phyloP scores from a whole-genome alignment of 805 yeast genomes.

The Priceomyces castillae region DNA sequence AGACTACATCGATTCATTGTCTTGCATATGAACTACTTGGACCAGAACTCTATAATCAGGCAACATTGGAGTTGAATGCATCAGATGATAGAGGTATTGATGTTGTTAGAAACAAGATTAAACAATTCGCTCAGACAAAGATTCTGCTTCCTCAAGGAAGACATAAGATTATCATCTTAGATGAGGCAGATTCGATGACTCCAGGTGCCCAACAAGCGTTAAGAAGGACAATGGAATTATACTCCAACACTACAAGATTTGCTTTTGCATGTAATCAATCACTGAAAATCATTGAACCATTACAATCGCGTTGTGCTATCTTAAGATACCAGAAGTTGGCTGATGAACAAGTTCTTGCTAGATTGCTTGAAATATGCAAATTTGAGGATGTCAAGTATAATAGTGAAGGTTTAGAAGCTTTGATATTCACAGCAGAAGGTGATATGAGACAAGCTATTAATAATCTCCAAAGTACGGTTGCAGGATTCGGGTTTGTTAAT shows the following conservation, averaged over 20 bases:
- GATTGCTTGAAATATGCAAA: slow-evolving; percentile 69
- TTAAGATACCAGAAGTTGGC: slow-evolving; percentile 75
- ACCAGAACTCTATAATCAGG: slow-evolving; percentile 61
- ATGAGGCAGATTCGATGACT: slow-evolving; percentile 96
- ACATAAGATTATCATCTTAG: slow-evolving; percentile 89
- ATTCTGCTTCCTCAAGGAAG: slow-evolving; percentile 83
- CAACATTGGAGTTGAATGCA: slow-evolving; percentile 90
- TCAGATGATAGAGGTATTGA: slow-evolving; percentile 98
- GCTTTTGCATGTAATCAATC: slow-evolving; percentile 98
- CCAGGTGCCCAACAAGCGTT: slow-evolving; percentile 95
- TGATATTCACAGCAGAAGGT: slow-evolving; percentile 94
- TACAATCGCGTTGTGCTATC: slow-evolving; percentile 95
- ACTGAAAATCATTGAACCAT: slow-evolving; percentile 91
- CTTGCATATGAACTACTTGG: slow-evolving; percentile 84
- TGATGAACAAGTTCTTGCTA: slow-evolving; percentile 79
- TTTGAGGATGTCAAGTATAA: slow-evolving; percentile 72
- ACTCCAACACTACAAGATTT: slow-evolving; percentile 92
- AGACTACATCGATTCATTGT: slow-evolving; percentile 91
- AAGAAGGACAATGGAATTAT: slow-evolving; percentile 92
- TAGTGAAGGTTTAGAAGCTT: slow-evolving; percentile 88
- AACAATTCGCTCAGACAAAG: slow-evolving; percentile 93
- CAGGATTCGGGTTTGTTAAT: slow-evolving; percentile 90
- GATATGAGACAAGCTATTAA: slow-evolving; percentile 98
- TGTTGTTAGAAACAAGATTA: slow-evolving; percentile 89
- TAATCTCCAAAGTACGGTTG: slow-evolving; percentile 88